A percentile compares a stretch with the other conserved stretches of the same genome.
These are phyloP conservation scores for Penicillium sp. DNA, from an alignment of 2,329 filamentous ascomycete genomes.

Conservation along the genomic window DNA sequence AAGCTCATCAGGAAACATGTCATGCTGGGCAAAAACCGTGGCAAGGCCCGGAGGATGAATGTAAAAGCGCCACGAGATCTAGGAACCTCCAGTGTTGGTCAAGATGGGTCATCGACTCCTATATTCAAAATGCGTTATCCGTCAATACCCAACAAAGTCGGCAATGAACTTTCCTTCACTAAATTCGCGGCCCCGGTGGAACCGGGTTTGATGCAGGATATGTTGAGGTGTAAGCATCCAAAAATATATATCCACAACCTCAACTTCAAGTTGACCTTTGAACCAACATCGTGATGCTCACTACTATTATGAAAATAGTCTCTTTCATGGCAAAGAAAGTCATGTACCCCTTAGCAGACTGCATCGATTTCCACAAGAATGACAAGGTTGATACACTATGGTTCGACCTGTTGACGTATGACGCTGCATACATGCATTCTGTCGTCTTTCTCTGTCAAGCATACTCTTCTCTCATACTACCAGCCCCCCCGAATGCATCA, in stretches of 20 bases:
- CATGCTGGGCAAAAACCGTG: constrained; percentile 50
- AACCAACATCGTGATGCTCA: too few relatives aligned
- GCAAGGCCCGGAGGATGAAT: constrained; percentile 22
- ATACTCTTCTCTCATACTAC: constrained; percentile 33
- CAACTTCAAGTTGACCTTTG: not conserved
- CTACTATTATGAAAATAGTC: too few relatives aligned
- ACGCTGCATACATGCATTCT: constrained; percentile 43
- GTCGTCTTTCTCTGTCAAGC: constrained; percentile 39
- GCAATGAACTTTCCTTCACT: constrained; percentile 10
- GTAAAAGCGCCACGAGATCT: not conserved
- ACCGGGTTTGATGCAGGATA: constrained; percentile 6
- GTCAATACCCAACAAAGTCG: constrained; percentile 8
- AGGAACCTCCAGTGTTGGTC: not conserved
- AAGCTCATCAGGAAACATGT: constrained; percentile 48
- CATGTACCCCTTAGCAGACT: constrained; percentile 13
- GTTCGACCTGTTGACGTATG: constrained; percentile 37
- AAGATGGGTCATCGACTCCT: not conserved
- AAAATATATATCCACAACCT: not conserved
- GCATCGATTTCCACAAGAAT: constrained; percentile 15
- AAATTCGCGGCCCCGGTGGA: constrained; percentile 4
- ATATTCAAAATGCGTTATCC: constrained; percentile 8
- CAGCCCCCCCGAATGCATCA: constrained; percentile 3
- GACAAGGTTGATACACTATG: constrained; percentile 25
- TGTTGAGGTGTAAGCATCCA: constrained; percentile 3
- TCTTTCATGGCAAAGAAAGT: constrained; percentile 1